Evolutionary conservation across 139 green algal species (phyloP).

Genomic region (Volvox africanus): DNA sequence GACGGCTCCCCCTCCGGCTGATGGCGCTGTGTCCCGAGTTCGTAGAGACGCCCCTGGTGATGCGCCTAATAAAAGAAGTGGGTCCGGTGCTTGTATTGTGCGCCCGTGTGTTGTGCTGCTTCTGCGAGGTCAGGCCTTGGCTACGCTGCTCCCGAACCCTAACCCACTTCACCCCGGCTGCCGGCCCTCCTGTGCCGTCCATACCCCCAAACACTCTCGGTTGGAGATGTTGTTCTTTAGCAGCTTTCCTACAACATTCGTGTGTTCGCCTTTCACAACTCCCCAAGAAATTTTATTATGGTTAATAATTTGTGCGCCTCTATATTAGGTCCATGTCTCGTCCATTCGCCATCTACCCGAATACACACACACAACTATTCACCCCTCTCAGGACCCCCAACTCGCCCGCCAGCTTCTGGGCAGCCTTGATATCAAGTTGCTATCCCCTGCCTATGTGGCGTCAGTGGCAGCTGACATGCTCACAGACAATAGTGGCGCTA

Average conservation of each 20-base stretch:
- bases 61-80: conserved; percentile 31
- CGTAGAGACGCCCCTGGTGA: conserved; percentile 81
- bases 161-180: not conserved
- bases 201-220: too few species aligned
- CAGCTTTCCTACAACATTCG: too few species aligned
- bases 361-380: too few species aligned
- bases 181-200: not conserved
- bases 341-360: too few species aligned
- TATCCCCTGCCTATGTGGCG: conserved; percentile 40
- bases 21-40: conserved; percentile 77
- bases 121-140: too few species aligned
- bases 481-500: not conserved
- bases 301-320: too few species aligned
- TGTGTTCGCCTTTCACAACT: too few species aligned
- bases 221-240: too few species aligned
- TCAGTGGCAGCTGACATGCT: conserved; percentile 45
- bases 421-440: conserved; percentile 56
- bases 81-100: not conserved
- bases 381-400: conserved; percentile 32
- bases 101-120: too few species aligned
- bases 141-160: too few species aligned
- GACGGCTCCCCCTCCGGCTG: conserved; percentile 58
- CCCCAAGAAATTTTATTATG: not conserved
- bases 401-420: conserved; percentile 42
- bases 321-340: too few species aligned